Conservation (phyloP, 1,139 yeast species). For the Geotrichum phurueaensis region DNA sequence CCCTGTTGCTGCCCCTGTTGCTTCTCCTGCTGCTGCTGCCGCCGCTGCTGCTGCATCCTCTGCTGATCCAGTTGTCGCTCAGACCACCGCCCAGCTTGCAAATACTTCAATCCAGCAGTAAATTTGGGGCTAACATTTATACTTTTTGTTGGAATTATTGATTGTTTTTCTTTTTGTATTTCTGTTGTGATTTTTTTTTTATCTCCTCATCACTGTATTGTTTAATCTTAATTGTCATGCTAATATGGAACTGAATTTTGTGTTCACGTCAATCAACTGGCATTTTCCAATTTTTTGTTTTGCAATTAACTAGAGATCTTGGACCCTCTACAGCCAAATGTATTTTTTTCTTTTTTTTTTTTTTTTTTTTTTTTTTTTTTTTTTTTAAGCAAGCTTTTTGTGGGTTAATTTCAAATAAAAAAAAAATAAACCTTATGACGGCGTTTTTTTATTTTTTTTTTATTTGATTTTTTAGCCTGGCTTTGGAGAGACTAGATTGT, state of each 20-base stretch:
- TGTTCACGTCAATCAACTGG: not conserved
- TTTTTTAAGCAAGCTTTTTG: too few relatives aligned
- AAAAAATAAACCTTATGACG: too few relatives aligned
- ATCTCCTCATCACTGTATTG: not conserved
- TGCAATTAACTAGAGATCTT: too few relatives aligned
- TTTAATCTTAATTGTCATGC: not conserved
- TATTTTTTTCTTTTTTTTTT: too few relatives aligned
- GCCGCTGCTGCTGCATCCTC: conserved; percentile 5
- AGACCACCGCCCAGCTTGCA: conserved; percentile 1
- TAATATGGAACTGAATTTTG: not conserved
- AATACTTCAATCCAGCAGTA: conserved; percentile 9
- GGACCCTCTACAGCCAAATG: too few relatives aligned
- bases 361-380: too few relatives aligned
- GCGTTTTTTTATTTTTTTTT: too few relatives aligned
- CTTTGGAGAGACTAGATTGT: too few relatives aligned
- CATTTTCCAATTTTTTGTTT: not conserved
- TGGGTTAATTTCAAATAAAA: too few relatives aligned
- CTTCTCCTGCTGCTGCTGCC: conserved; percentile 13
- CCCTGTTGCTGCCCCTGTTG: conserved; percentile 3
- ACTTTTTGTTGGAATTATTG: not conserved
- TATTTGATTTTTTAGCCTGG: too few relatives aligned
- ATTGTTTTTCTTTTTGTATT: not conserved
- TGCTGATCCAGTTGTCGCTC: conserved; percentile 6
- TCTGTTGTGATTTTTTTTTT: not conserved
- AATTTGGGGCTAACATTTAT: not conserved